Evolutionary conservation across 2,329 filamentous ascomycete genomes (phyloP).

Genomic region (Metarhizium rileyi): DNA sequence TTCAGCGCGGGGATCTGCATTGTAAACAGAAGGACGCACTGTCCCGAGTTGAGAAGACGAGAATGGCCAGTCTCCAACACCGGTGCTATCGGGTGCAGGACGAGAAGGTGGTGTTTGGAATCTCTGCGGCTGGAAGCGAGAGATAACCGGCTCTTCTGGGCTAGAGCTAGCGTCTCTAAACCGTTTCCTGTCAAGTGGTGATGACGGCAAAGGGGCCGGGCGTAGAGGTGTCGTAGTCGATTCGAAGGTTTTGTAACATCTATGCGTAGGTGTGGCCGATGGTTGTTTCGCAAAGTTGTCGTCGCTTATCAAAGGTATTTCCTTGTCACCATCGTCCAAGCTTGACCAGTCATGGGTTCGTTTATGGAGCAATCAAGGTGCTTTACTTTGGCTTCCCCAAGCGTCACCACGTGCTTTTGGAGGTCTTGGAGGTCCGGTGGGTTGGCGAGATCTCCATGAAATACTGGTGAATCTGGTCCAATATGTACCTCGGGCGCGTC

Average conservation of each 20-base stretch:
- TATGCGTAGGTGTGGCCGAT: neutral
- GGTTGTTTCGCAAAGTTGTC: neutral
- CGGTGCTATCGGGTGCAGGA: neutral
- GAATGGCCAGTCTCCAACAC: neutral
- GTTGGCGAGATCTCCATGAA: neutral
- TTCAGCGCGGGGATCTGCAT: neutral
- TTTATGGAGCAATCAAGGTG: neutral
- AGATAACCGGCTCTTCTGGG: too few species aligned
- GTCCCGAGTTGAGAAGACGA: neutral
- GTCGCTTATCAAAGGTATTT: neutral
- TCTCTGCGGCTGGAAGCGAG: neutral
- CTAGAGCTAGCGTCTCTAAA: too few species aligned
- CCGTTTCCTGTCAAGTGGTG: too few species aligned
- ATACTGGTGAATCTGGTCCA: neutral
- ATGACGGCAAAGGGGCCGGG: too few species aligned
- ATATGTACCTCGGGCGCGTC: neutral
- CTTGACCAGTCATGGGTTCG: neutral
- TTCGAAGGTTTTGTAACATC: neutral
- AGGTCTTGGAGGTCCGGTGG: neutral
- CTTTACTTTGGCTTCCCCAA: neutral
- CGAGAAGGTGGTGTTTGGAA: neutral
- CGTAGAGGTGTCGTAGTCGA: neutral
- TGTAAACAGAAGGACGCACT: neutral
- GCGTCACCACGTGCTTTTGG: neutral
- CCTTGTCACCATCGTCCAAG: neutral